Evolutionary conservation across 345 rosid species (phyloP), one percentile per base, ranked within the genome.

Genomic region (Acer yangbiense): DNA sequence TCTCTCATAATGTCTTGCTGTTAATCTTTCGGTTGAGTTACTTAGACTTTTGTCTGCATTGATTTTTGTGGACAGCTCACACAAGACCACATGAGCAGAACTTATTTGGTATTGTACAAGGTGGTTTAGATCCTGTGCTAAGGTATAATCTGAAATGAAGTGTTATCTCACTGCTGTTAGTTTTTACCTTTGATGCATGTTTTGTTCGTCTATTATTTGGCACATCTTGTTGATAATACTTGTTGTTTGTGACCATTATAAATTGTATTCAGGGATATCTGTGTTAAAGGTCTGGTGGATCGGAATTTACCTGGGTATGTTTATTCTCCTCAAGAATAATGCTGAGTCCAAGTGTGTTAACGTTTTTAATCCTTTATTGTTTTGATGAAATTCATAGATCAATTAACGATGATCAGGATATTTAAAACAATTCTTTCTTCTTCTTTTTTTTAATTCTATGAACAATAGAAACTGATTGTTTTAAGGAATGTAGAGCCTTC

Each of bases 71-170:
- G 46, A 83, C 87, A 92, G 97, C 97, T 75, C 93, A 92, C 77
- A 81, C 80, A 75, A 87, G 93, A 76, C 93, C 95, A 58, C 70
- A 83, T 17, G 97, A 92, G 35, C 97, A 92, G 82, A 90, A 90
- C 80, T 85, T 92, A 79, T 92, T 92, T 75, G 97, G 93, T 75
- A 92, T 92, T 29, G 90, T 90, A 70, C 95, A 92, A 86, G 97
- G 95, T 68, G 91, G 95, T 78, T 82, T 90, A 69, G 97, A 92
- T 88, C 93, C 92, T 78, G 78, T 78, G 27, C 81, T 88, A 62
- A 90, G 97, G 97, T 92, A 77, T 43, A 81, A 73, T 77, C 46
- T 71, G 20, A 50, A 16, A 69, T 55, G 43, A 18, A 63, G 18
- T 72, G 64, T 41, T 9, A 41, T 55, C 43, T 71, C 57, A 65